A percentile compares a stretch with the other conserved stretches of the same genome.
phyloP scores from a whole-genome alignment of 2,329 filamentous ascomycete genomes.

The Pochonia chlamydosporia region DNA sequence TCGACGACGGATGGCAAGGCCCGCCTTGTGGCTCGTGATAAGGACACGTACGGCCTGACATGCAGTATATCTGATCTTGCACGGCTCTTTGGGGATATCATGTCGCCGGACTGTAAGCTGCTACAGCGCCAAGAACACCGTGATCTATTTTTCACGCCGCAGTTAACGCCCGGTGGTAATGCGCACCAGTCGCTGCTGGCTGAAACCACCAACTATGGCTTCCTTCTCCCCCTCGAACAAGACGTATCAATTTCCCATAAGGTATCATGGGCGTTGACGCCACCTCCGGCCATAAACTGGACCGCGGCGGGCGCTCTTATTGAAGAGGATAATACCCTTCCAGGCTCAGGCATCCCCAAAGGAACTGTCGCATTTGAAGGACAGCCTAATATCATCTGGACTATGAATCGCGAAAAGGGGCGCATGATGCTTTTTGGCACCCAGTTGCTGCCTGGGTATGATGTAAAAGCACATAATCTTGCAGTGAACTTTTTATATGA shows the following conservation, averaged over 20 bases:
- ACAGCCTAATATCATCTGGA: conserved; percentile 8
- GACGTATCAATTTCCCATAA: conserved; percentile 6
- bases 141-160: conserved; percentile 8
- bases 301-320: conserved; percentile 6
- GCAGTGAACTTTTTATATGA: conserved; percentile 8
- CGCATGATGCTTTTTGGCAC: conserved; percentile 7
- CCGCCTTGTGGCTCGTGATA: conserved; percentile 6
- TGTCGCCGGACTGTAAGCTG: conserved; percentile 11
- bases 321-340: conserved; percentile 5
- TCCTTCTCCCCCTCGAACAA: conserved; percentile 8
- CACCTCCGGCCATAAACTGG: conserved; percentile 8
- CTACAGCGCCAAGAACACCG: conserved; percentile 9
- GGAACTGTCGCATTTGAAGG: conserved; percentile 9
- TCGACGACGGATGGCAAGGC: conserved; percentile 3
- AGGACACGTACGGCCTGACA: conserved; percentile 9
- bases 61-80: conserved; percentile 9
- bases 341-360: conserved; percentile 8
- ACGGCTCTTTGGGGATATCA: conserved; percentile 8
- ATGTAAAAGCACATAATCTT: conserved; percentile 10
- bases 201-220: conserved; percentile 9
- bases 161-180: conserved; percentile 5
- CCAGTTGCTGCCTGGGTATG: conserved; percentile 8
- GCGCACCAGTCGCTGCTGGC: conserved; percentile 8
- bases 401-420: conserved; percentile 10
- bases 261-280: conserved; percentile 7